Percentiles rank a stretch among this genome's conserved stretches.
Conservation (phyloP, 2,329 filamentous ascomycete species). For the Alternaria triticimaculans region DNA sequence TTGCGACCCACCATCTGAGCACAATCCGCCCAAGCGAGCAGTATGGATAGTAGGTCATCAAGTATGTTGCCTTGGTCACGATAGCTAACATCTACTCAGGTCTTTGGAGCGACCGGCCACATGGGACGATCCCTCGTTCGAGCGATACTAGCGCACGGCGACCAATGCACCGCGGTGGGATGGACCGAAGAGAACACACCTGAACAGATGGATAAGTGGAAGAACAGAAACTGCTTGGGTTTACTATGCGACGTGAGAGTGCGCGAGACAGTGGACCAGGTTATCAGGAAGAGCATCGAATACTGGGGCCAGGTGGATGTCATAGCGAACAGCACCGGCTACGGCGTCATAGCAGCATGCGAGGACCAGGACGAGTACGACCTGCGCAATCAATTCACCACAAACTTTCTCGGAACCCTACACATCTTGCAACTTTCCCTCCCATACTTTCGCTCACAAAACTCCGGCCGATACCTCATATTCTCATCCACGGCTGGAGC, state of each 20-base stretch:
- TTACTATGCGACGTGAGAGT: constrained; percentile 90
- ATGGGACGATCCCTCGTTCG: constrained; percentile 92
- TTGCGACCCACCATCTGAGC: constrained; percentile 80
- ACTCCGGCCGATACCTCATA: constrained; percentile 82
- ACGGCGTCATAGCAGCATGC: constrained; percentile 92
- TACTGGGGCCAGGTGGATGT: constrained; percentile 85
- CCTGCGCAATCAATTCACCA: constrained; percentile 94
- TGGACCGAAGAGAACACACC: constrained; percentile 78
- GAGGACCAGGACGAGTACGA: constrained; percentile 97
- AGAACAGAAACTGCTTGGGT: constrained; percentile 72
- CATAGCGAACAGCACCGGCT: constrained; percentile 88
- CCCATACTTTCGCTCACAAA: constrained; percentile 82
- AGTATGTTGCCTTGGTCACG: not conserved
- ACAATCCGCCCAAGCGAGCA: constrained; percentile 73
- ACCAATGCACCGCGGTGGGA: constrained; percentile 86
- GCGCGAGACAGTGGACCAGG: constrained; percentile 75
- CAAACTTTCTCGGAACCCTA: constrained; percentile 94
- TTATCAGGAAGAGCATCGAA: constrained; percentile 72
- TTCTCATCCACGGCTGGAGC: constrained; percentile 93
- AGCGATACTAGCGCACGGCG: constrained; percentile 77
- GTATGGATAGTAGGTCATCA: constrained; percentile 79
- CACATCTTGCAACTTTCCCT: constrained; percentile 90
- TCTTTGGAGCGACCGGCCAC: constrained; percentile 97
- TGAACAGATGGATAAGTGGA: constrained; percentile 73
- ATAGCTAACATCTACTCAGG: constrained; percentile 47